A percentile compares a stretch with the other conserved stretches of the same genome.
Conservation (phyloP, 2,329 filamentous ascomycete species). For the Ilyonectria robusta region DNA sequence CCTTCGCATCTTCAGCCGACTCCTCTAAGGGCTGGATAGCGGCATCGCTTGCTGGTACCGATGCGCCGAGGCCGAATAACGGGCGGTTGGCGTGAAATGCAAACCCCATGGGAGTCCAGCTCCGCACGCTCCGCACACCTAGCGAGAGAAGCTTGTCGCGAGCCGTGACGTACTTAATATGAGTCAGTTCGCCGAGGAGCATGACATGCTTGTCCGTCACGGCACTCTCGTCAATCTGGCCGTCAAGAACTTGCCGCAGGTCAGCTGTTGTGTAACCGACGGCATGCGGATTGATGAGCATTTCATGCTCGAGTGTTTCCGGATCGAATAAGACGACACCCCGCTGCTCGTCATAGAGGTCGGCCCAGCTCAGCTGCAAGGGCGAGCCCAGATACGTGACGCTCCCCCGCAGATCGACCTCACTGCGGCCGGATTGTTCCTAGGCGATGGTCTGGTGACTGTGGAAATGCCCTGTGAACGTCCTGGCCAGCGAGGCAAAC, state of each 20-base stretch:
- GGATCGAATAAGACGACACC: conserved; percentile 40
- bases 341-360: conserved; percentile 39
- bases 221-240: not conserved
- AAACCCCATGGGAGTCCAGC: conserved; percentile 26
- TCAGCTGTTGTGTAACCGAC: conserved; percentile 33
- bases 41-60: conserved; percentile 34
- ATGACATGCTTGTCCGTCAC: conserved; percentile 37
- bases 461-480: conserved; percentile 43
- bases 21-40: conserved; percentile 25
- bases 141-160: conserved; percentile 38
- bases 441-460: conserved; percentile 39
- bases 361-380: conserved; percentile 37
- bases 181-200: conserved; percentile 31
- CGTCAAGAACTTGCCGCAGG: conserved; percentile 27
- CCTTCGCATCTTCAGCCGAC: not conserved
- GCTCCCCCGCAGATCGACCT: conserved; percentile 29
- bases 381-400: conserved; percentile 41
- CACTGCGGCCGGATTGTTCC: not conserved
- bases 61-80: conserved; percentile 27
- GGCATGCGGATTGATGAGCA: conserved; percentile 37
- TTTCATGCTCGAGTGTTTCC: conserved; percentile 35
- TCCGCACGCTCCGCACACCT: conserved; percentile 27
- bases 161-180: conserved; percentile 32
- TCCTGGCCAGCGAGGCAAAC: conserved; percentile 40
- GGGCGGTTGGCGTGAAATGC: not conserved